These are phyloP conservation scores for Penicillium expansum DNA, from an alignment of 2,329 filamentous ascomycete genomes.

Conservation along the genomic window DNA sequence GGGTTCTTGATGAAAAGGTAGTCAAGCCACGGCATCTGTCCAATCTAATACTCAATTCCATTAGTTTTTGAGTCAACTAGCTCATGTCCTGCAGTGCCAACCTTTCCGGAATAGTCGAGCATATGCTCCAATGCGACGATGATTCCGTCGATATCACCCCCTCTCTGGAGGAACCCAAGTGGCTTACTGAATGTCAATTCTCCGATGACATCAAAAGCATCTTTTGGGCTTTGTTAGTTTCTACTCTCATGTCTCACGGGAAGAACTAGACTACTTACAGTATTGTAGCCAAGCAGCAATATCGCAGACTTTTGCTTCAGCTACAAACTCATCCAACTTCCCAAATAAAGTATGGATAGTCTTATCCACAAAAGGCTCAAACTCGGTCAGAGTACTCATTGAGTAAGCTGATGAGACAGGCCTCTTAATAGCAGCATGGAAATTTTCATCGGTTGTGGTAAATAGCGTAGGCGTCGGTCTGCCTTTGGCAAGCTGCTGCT, in stretches of 20 bases:
- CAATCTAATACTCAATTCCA: conserved; percentile 11
- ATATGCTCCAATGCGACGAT: conserved; percentile 29
- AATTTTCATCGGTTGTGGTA: conserved; percentile 30
- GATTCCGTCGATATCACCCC: conserved; percentile 34
- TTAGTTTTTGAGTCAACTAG: background rate
- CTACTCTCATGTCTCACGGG: background rate
- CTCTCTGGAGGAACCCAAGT: conserved; percentile 35
- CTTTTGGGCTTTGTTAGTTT: background rate
- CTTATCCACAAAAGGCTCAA: conserved; percentile 39
- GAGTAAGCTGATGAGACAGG: conserved; percentile 42
- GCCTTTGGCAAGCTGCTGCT: conserved; percentile 22
- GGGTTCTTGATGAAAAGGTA: conserved; percentile 37
- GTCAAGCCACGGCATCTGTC: conserved; percentile 40
- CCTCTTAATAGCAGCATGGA: conserved; percentile 43
- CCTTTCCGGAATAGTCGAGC: conserved; percentile 28
- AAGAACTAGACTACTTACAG: conserved; percentile 13
- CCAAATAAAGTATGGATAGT: conserved; percentile 30
- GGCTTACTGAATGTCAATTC: conserved; percentile 36
- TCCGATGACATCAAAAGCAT: conserved; percentile 39
- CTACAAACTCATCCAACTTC: conserved; percentile 27
- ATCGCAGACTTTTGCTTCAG: conserved; percentile 22
- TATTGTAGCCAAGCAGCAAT: conserved; percentile 35
- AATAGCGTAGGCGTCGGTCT: conserved; percentile 22
- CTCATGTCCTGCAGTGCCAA: background rate
- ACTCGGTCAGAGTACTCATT: conserved; percentile 42